Conservation (phyloP, 202 grass and related monocot species). For the Schoenoplectus triqueter region DNA sequence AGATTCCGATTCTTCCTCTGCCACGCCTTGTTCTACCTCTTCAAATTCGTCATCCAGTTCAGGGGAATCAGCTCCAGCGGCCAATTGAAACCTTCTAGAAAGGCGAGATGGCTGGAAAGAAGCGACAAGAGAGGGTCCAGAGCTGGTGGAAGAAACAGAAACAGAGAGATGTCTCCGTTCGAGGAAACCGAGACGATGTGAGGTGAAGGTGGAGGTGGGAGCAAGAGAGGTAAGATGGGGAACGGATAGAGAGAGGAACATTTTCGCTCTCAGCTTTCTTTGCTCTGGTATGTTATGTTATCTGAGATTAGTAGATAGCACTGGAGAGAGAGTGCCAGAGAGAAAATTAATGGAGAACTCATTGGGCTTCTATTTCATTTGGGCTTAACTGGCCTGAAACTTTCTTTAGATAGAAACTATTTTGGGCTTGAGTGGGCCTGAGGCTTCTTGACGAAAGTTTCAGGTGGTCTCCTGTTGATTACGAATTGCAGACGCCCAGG, state of each 20-base stretch:
- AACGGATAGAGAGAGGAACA: constrained; percentile 35
- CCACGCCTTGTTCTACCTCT: not conserved
- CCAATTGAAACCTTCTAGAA: constrained; percentile 33
- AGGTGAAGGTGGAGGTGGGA: not conserved
- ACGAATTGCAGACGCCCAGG: too few relatives aligned
- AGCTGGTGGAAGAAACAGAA: not conserved
- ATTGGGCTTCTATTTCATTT: constrained; percentile 11
- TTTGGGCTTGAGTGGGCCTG: not conserved
- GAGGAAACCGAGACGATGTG: not conserved
- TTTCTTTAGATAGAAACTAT: too few relatives aligned
- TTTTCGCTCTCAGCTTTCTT: constrained; percentile 23
- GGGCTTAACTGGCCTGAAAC: not conserved
- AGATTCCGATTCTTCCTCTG: not conserved
- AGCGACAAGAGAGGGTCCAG: not conserved
- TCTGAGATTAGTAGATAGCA: not conserved
- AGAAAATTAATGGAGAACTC: not conserved
- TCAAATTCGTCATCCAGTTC: not conserved
- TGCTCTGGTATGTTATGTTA: not conserved
- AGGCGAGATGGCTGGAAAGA: not conserved
- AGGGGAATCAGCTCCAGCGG: constrained; percentile 1
- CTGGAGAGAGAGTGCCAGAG: not conserved
- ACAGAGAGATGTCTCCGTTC: constrained; percentile 23
- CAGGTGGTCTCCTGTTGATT: not conserved
- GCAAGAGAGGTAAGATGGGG: constrained; percentile 18
- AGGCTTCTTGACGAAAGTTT: not conserved